Evolutionary conservation across 768 basidiomycete species (phyloP).

Genomic region (Erythrobasidium yunnanense): DNA sequence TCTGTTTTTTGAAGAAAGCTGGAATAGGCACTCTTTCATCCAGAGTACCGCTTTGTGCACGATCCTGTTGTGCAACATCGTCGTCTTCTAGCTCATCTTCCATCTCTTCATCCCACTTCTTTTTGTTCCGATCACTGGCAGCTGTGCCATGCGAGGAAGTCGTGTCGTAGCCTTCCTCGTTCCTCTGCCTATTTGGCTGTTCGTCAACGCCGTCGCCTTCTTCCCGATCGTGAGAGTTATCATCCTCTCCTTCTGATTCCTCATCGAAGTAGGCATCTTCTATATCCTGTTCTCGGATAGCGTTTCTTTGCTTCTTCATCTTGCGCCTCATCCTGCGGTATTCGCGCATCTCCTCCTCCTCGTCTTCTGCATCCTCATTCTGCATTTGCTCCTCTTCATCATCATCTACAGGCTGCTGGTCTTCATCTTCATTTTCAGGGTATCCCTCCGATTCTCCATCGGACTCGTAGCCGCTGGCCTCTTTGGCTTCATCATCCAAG

Average conservation of each 20-base stretch:
- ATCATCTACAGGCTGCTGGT: neutral
- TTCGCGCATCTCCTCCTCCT: neutral
- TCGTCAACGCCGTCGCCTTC: conserved; percentile 6
- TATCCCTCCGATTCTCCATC: neutral
- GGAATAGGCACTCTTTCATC: conserved; percentile 17
- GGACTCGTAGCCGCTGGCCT: neutral
- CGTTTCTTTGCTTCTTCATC: neutral
- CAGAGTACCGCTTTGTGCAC: neutral
- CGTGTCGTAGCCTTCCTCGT: neutral
- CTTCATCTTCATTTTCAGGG: conserved; percentile 4
- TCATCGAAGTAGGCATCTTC: conserved; percentile 23
- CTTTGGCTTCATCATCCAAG: neutral
- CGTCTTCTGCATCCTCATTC: neutral
- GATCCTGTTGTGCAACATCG: neutral
- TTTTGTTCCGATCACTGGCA: neutral
- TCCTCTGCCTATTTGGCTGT: neutral
- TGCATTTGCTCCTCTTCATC: neutral
- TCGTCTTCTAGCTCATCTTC: conserved; percentile 19
- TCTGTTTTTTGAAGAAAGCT: conserved; percentile 12
- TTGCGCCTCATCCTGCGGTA: neutral
- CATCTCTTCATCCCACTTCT: neutral
- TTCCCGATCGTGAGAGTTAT: neutral
- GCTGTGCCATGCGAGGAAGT: neutral
- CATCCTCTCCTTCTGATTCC: conserved; percentile 10
- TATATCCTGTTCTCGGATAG: conserved; percentile 4